Evolutionary conservation across 768 basidiomycete species (phyloP).

Genomic region (Tulasnella sp.): DNA sequence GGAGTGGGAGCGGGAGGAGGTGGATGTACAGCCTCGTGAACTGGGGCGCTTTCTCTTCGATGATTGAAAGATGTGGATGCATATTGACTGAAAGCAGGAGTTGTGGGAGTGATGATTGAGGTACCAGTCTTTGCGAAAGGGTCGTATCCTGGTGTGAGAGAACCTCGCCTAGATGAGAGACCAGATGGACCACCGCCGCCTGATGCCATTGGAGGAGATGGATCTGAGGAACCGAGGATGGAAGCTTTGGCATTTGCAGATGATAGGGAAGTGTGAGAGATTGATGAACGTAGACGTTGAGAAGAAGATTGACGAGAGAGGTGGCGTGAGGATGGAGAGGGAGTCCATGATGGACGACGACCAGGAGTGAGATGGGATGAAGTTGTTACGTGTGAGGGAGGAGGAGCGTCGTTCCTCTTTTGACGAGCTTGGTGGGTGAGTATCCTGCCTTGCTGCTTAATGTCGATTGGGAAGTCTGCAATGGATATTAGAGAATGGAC

Average conservation of each 20-base stretch:
- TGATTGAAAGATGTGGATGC: not conserved
- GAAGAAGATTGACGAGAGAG: not conserved
- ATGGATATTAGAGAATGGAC: slow-evolving; percentile 1
- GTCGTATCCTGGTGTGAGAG: slow-evolving; percentile 10
- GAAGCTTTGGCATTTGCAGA: not conserved
- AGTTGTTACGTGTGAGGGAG: slow-evolving; percentile 4
- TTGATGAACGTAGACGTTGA: not conserved
- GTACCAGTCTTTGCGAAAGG: slow-evolving; percentile 3
- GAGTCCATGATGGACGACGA: slow-evolving; percentile 3
- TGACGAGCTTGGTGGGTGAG: slow-evolving; percentile 15
- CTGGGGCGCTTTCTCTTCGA: not conserved
- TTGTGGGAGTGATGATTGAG: not conserved
- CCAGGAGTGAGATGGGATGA: slow-evolving; percentile 10
- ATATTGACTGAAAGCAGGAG: not conserved
- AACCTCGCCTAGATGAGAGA: not conserved
- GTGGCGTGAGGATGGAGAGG: not conserved
- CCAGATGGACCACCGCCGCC: no score
- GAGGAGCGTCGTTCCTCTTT: not conserved
- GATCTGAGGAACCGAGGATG: slow-evolving; percentile 1
- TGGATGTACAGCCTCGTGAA: slow-evolving; percentile 7
- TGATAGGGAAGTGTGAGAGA: not conserved
- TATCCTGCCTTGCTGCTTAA: slow-evolving; percentile 3
- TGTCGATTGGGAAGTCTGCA: slow-evolving; percentile 34
- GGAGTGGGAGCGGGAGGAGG: slow-evolving; percentile 21
- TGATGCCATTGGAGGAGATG: not conserved